phyloP scores from a whole-genome alignment of 345 rosid species.

The Mangifera indica region DNA sequence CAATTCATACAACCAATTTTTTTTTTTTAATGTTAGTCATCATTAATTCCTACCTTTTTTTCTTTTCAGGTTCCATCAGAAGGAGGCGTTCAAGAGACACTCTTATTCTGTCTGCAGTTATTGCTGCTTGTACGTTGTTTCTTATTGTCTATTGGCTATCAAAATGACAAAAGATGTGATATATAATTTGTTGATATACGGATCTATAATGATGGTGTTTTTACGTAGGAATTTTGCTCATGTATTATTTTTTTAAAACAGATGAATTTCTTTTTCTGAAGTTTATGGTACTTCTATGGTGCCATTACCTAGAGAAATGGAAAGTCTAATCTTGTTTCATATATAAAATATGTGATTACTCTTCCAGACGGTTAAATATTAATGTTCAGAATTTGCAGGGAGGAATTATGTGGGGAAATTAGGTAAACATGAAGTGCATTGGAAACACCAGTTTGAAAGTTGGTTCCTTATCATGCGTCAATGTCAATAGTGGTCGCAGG shows the following conservation, averaged over 20 bases:
- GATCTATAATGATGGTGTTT: constrained; percentile 20
- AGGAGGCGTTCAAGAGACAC: constrained; percentile 87
- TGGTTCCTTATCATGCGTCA: constrained; percentile 17
- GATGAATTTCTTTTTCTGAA: constrained; percentile 16
- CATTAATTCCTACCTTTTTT: constrained; percentile 9
- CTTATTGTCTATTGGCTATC: constrained; percentile 93
- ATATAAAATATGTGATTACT: not conserved
- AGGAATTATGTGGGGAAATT: not conserved
- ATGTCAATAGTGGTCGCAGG: not conserved
- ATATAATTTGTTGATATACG: constrained; percentile 5
- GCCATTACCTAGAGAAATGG: constrained; percentile 16
- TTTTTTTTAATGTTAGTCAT: not conserved
- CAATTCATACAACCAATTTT: constrained; percentile 2
- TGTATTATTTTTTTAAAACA: constrained; percentile 38
- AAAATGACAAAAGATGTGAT: constrained; percentile 40
- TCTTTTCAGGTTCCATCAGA: constrained; percentile 70
- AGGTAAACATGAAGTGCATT: not conserved
- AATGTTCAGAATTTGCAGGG: not conserved
- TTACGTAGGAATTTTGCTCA: constrained; percentile 33
- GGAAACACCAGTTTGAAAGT: constrained; percentile 7
- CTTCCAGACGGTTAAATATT: not conserved
- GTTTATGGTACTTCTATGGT: constrained; percentile 13
- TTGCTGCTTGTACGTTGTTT: constrained; percentile 90
- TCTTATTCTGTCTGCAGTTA: constrained; percentile 82
- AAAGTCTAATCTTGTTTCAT: not conserved